These are phyloP conservation scores for Torrubiellomyces zombiae DNA, from an alignment of 2,329 filamentous ascomycete genomes.

Conservation along the genomic window DNA sequence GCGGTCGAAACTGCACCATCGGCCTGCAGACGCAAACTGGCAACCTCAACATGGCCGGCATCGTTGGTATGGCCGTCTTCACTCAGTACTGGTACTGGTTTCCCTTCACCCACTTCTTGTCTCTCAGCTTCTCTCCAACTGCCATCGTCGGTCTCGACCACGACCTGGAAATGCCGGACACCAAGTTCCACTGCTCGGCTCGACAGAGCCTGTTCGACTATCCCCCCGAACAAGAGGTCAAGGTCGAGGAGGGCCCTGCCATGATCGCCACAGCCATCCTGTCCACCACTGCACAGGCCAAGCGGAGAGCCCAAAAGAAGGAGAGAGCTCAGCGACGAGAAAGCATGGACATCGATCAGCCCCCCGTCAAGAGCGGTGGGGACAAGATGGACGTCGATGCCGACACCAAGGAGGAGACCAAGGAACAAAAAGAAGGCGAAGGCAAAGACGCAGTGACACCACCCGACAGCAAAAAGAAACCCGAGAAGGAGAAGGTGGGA, in stretches of 20 bases:
- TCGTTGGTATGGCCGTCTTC: constrained; percentile 95
- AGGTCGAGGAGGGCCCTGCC: constrained; percentile 82
- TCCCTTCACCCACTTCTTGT: constrained; percentile 93
- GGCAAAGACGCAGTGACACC: constrained; percentile 38
- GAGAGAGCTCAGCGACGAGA: constrained; percentile 78
- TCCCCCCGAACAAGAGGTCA: constrained; percentile 88
- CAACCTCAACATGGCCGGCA: constrained; percentile 95
- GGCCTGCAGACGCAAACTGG: constrained; percentile 94
- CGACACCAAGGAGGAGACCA: constrained; percentile 39
- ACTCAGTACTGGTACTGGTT: constrained; percentile 99
- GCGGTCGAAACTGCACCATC: constrained; percentile 95
- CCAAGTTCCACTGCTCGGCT: constrained; percentile 93
- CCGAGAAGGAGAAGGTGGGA: constrained; percentile 89
- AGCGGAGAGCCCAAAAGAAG: constrained; percentile 85
- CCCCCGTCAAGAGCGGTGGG: constrained; percentile 38
- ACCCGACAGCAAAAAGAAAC: constrained; percentile 64
- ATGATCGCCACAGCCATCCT: constrained; percentile 90
- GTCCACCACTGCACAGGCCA: constrained; percentile 92
- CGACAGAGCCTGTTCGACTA: constrained; percentile 95
- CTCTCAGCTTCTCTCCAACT: constrained; percentile 90
- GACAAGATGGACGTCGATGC: constrained; percentile 86
- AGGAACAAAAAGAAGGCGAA: constrained; percentile 46
- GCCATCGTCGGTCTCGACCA: constrained; percentile 90
- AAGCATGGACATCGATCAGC: constrained; percentile 87
- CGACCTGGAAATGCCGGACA: constrained; percentile 79